Percentiles rank a stretch among this genome's conserved stretches.
These are phyloP conservation scores for Epichloe sylvatica DNA, from an alignment of 2,329 filamentous ascomycete species.

Conservation along the genomic window DNA sequence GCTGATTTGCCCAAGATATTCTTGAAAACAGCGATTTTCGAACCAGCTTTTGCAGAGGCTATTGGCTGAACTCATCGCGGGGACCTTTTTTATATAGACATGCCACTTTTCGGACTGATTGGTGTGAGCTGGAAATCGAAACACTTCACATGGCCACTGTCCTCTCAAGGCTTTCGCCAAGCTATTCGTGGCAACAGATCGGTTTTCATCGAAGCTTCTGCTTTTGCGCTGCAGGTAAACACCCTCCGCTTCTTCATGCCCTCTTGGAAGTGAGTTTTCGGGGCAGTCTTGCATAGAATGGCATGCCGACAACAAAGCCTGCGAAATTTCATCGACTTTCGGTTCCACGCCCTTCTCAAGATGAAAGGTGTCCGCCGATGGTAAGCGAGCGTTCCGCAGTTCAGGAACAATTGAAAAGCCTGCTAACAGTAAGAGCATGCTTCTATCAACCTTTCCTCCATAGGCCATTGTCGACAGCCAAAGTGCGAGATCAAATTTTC, in stretches of 20 bases:
- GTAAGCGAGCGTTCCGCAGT: not conserved
- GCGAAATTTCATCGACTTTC: not conserved
- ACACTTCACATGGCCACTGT: not conserved
- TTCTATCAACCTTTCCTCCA: not conserved
- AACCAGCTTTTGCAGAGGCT: slow-evolving; percentile 2
- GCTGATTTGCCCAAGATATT: not conserved
- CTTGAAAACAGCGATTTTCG: not conserved
- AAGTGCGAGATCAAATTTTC: not conserved
- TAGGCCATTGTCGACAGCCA: slow-evolving; percentile 2
- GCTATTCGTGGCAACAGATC: not conserved
- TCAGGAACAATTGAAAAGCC: not conserved
- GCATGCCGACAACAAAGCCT: not conserved
- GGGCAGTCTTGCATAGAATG: not conserved
- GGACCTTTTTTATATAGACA: slow-evolving; percentile 3
- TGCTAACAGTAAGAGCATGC: not conserved
- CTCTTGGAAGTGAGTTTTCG: not conserved
- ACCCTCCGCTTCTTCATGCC: not conserved
- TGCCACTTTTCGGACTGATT: not conserved
- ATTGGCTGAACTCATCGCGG: slow-evolving; percentile 7
- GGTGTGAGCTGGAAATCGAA: not conserved
- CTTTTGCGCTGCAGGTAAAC: not conserved
- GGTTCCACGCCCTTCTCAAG: not conserved
- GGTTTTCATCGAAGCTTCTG: not conserved
- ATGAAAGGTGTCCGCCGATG: not conserved
- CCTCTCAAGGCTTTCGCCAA: not conserved